Conservation (phyloP, 768 basidiomycete species). For the Russula sp. region DNA sequence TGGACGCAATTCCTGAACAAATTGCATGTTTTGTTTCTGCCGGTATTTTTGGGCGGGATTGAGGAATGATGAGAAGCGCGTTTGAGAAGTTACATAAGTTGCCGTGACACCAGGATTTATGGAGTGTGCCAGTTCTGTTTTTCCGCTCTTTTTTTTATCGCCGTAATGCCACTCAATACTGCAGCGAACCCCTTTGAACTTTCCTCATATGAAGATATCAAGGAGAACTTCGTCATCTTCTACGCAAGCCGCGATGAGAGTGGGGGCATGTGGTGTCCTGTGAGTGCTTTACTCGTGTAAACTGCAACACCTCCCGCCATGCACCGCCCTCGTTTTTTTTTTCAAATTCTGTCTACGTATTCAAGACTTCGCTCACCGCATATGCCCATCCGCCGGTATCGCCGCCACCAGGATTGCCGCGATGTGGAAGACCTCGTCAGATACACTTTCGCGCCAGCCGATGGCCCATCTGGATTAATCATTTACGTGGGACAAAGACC, state of each 20-base stretch:
- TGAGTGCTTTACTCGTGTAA: conserved; percentile 30
- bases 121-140: not conserved
- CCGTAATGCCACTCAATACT: conserved; percentile 22
- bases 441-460: conserved; percentile 42
- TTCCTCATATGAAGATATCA: conserved; percentile 35
- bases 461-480: conserved; percentile 48
- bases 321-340: not conserved
- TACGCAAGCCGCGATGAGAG: conserved; percentile 57
- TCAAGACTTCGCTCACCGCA: conserved; percentile 10
- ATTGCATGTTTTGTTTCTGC: not conserved
- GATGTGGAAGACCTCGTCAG: conserved; percentile 52
- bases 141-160: not conserved
- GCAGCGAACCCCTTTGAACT: conserved; percentile 34
- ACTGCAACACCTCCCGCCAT: not conserved
- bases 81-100: not conserved
- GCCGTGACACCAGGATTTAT: not conserved
- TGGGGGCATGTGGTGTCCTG: conserved; percentile 67
- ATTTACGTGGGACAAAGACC: conserved; percentile 62
- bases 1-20: not conserved
- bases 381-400: conserved; percentile 12
- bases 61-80: not conserved
- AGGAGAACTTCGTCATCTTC: conserved; percentile 59
- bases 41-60: not conserved
- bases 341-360: conserved; percentile 4
- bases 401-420: conserved; percentile 50